Conservation (phyloP, 306 rosid genomes). For the Glycine tomentella region DNA sequence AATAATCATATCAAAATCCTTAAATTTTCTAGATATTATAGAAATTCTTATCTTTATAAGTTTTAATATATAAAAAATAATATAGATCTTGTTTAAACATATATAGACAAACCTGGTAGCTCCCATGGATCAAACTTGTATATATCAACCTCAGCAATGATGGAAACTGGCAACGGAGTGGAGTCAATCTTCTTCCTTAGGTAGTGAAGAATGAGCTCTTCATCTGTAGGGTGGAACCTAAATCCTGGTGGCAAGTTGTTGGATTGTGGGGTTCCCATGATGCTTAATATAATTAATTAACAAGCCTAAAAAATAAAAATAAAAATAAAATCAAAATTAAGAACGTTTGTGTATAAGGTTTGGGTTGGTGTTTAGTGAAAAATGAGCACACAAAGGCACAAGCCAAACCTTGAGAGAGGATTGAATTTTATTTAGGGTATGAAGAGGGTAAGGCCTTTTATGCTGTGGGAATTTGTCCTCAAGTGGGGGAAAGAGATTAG, state of each 20-base stretch:
- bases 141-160: conserved; percentile 34
- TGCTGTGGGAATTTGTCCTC: conserved; percentile 4
- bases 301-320: neutral
- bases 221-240: conserved; percentile 33
- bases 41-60: no score
- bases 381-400: neutral
- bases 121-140: conserved; percentile 29
- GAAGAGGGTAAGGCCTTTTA: neutral
- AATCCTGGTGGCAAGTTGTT: conserved; percentile 22
- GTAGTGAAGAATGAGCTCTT: conserved; percentile 27
- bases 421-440: neutral
- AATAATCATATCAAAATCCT: no score
- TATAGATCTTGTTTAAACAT: no score
- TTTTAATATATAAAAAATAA: no score
- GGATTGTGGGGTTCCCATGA: conserved; percentile 21
- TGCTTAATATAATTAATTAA: neutral
- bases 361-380: neutral
- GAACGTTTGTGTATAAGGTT: no score
- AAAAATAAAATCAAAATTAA: neutral
- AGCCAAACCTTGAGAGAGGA: neutral
- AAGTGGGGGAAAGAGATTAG: conserved; percentile 23
- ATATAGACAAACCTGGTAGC: conserved; percentile 14
- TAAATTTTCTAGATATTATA: no score
- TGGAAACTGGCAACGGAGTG: conserved; percentile 15
- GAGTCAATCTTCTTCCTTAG: conserved; percentile 14